Conservation (phyloP, 192 early-diverging fungal genomes). For the Chytriomyces sp. region DNA sequence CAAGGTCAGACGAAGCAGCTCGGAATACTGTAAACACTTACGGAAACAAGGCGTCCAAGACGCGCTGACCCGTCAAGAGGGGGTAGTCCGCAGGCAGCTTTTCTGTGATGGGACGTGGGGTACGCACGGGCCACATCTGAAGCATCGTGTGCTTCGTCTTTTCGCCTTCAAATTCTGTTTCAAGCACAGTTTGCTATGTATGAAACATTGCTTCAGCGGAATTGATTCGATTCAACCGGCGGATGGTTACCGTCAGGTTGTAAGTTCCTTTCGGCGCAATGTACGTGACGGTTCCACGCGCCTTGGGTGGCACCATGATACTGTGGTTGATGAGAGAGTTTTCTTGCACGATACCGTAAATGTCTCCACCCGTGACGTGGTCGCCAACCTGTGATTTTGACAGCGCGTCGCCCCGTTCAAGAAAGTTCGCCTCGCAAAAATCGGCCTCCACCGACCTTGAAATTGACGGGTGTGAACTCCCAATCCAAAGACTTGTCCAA, state of each 20-base stretch:
- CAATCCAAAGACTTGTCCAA: slow-evolving; percentile 86
- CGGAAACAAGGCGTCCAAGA: slow-evolving; percentile 98
- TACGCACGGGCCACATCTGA: slow-evolving; percentile 97
- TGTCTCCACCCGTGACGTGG: slow-evolving; percentile 97
- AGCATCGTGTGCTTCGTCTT: slow-evolving; percentile 92
- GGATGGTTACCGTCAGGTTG: slow-evolving; percentile 64
- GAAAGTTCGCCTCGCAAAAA: slow-evolving; percentile 6
- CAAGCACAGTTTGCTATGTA: slow-evolving; percentile 84
- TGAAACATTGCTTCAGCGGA: too few relatives aligned
- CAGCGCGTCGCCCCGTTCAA: too few relatives aligned
- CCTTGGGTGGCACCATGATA: slow-evolving; percentile 94
- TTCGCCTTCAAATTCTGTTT: slow-evolving; percentile 97
- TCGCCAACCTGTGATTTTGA: slow-evolving; percentile 83
- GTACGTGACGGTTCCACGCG: slow-evolving; percentile 92
- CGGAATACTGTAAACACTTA: slow-evolving; percentile 37
- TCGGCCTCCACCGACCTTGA: slow-evolving; percentile 60
- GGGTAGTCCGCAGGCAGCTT: slow-evolving; percentile 96
- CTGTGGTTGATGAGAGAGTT: slow-evolving; percentile 92
- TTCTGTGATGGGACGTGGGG: slow-evolving; percentile 91
- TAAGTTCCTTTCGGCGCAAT: slow-evolving; percentile 93
- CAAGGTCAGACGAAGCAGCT: too few relatives aligned
- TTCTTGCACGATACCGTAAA: slow-evolving; percentile 94
- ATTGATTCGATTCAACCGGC: too few relatives aligned
- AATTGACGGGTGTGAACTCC: slow-evolving; percentile 94
- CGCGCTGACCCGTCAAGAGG: slow-evolving; percentile 96